phyloP scores from a whole-genome alignment of 345 rosid species.

The Melaleuca quinquenervia region DNA sequence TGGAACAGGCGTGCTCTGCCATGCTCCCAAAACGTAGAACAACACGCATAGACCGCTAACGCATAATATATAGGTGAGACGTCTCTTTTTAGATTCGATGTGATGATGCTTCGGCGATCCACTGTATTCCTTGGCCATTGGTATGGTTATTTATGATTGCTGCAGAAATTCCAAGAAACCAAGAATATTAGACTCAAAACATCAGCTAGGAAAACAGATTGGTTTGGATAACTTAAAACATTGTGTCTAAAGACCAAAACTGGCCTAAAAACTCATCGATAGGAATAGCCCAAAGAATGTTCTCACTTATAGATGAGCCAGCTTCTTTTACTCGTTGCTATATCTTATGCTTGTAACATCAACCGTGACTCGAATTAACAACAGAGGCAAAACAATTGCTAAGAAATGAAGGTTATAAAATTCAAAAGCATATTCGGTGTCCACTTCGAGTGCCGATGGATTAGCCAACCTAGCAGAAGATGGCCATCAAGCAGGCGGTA shows the following conservation, averaged over 20 bases:
- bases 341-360: not conserved
- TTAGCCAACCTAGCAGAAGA: not conserved
- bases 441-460: not conserved
- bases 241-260: not conserved
- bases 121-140: conserved; percentile 49
- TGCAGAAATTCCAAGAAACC: not conserved
- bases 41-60: conserved; percentile 76
- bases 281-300: not conserved
- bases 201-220: not conserved
- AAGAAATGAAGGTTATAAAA: not conserved
- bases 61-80: conserved; percentile 64
- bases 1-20: conserved; percentile 48
- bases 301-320: not conserved
- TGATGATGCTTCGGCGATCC: conserved; percentile 57
- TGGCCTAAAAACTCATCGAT: not conserved
- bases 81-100: conserved; percentile 56
- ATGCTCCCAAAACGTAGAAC: conserved; percentile 75
- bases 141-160: not conserved
- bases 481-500: not conserved
- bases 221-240: not conserved
- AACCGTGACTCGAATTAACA: not conserved
- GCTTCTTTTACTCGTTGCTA: not conserved
- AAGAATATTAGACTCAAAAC: not conserved
- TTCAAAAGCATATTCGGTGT: not conserved
- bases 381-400: not conserved